Base-by-base conservation (phyloP, 768 basidiomycete genomes). In the Sutorius australiensis region DNA sequence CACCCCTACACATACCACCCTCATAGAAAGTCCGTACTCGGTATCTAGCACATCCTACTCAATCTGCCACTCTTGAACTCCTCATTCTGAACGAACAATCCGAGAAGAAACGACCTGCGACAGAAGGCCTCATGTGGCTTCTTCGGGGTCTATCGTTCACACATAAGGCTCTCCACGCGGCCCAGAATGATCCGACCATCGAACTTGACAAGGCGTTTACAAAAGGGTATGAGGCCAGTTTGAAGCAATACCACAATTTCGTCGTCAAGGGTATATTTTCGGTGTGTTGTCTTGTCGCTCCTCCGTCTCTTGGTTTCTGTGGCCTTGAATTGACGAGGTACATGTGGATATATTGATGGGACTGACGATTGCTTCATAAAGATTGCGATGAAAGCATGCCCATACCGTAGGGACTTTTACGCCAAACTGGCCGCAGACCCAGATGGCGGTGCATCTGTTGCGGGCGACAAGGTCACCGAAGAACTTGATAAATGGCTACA, bases 61-160 rank as follows among this genome's bases (percentile, higher is more conserved):
- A 81, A 55, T 92, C 88, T 6, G 69, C 72, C 28, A 98, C 97
- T 1, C 80, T 99, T 27, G 91, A 99, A 72, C 73, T 77, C 44
- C 82, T 99, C 27, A 84, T 93, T 5, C 77, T 79, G 63, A 87
- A 87, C 63, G 97, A 98, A 72, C 86, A 89, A 70, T 73, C 72
- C 21, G 89, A 92, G 73, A 92, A 94, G 80, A 93, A 93, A 71
- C 80, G 82, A 14, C 79, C 81, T 0, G 92, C 95, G 3, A 97
- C 95, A 0, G 87, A 95, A 65, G 94, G 92, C 14, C 79, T 98
- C 50, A 73, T 98, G 72, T 99, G 97, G 97, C 80, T 99, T 45
- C 79, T 94, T 44, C 84, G 94, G 30, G 97, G 93, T 3, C 81
- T 95, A 48, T 81, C 83, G 28, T 99, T 99, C 76, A 99, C 95